Percentiles rank a stretch among this genome's conserved stretches.
Conservation (phyloP, 2,329 filamentous ascomycete genomes). For the Didymella sp. region DNA sequence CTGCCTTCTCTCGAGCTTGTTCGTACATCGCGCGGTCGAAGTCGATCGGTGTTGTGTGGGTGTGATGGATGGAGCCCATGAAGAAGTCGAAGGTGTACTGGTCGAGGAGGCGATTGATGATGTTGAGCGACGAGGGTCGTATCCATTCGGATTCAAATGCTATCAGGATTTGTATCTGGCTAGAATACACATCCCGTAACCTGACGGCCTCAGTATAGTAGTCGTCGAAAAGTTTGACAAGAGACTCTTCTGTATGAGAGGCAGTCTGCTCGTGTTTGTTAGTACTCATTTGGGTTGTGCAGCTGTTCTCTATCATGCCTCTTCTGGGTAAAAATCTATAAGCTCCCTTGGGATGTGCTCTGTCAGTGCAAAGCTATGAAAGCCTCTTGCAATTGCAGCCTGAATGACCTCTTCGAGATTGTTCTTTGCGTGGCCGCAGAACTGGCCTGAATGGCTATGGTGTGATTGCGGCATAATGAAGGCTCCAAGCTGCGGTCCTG, state of each 20-base stretch:
- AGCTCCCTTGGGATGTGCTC: constrained; percentile 91
- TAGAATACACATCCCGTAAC: constrained; percentile 72
- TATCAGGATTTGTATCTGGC: constrained; percentile 78
- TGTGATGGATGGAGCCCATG: constrained; percentile 91
- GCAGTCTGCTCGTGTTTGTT: constrained; percentile 24
- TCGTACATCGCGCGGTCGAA: constrained; percentile 75
- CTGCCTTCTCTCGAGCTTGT: constrained; percentile 62
- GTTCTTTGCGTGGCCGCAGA: constrained; percentile 87
- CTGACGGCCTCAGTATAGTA: constrained; percentile 79
- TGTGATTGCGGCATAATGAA: constrained; percentile 88
- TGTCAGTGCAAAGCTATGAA: constrained; percentile 84
- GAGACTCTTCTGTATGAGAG: constrained; percentile 40
- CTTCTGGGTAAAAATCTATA: constrained; percentile 89
- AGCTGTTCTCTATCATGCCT: constrained; percentile 66
- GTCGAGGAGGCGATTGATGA: constrained; percentile 66
- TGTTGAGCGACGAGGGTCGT: constrained; percentile 67
- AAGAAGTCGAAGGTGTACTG: constrained; percentile 82
- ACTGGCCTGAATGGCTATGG: constrained; percentile 97
- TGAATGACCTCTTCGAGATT: constrained; percentile 83
- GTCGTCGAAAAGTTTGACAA: constrained; percentile 64
- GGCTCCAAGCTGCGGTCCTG: neutral
- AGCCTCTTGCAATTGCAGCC: constrained; percentile 77
- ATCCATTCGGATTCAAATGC: constrained; percentile 97
- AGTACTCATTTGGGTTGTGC: no score
- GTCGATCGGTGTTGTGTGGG: constrained; percentile 86